phyloP scores from a whole-genome alignment of 2,329 filamentous ascomycete species.

The Pestalotiopsis sp. region DNA sequence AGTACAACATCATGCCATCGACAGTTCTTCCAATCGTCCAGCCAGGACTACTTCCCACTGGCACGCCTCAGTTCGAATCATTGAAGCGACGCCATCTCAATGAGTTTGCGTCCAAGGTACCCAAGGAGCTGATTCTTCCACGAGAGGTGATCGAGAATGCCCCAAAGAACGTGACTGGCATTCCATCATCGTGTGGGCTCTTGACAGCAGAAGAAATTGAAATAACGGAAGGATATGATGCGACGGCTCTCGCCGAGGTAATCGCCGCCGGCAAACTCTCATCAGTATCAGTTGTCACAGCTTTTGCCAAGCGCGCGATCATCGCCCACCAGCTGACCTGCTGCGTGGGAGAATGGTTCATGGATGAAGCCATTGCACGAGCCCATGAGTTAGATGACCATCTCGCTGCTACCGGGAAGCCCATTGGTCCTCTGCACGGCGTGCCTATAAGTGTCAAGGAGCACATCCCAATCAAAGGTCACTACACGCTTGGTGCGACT shows the following conservation, averaged over 20 bases:
- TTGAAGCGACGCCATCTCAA: background rate
- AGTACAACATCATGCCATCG: background rate
- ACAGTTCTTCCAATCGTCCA: background rate
- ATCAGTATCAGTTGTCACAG: slow-evolving; percentile 42
- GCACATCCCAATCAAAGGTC: slow-evolving; percentile 51
- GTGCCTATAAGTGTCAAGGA: slow-evolving; percentile 53
- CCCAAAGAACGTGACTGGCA: background rate
- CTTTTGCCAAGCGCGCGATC: slow-evolving; percentile 57
- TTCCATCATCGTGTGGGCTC: background rate
- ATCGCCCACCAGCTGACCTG: slow-evolving; percentile 46
- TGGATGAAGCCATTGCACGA: slow-evolving; percentile 19
- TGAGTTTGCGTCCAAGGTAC: background rate
- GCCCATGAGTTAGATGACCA: slow-evolving; percentile 28
- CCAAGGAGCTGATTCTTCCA: background rate
- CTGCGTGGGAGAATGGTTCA: slow-evolving; percentile 29
- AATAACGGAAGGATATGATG: background rate
- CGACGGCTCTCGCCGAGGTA: background rate
- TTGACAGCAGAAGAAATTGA: background rate
- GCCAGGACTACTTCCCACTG: background rate
- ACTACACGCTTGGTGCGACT: background rate
- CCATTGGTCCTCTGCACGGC: slow-evolving; percentile 30
- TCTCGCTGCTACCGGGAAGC: slow-evolving; percentile 17
- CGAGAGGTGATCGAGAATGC: background rate
- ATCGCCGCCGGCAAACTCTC: background rate
- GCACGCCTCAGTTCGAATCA: background rate